Base-by-base conservation (phyloP, 2,329 filamentous ascomycete species). In the Xylaria polymorpha region DNA sequence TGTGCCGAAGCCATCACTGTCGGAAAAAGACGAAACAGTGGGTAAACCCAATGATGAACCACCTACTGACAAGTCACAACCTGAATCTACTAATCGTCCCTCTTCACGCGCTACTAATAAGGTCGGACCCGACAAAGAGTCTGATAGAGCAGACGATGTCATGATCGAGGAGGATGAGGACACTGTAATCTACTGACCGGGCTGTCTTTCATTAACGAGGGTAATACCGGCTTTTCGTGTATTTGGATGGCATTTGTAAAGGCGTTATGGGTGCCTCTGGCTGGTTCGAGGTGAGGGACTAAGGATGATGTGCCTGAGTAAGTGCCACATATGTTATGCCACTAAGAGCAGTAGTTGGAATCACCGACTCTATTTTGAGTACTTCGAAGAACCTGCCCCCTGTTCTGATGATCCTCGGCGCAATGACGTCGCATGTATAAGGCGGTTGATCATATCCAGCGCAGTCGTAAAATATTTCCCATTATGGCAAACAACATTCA, bases 131-230 rank as follows among this genome's bases (percentile, higher is more conserved):
- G 80, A 83, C 66, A 84, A 80, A 76, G 84, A 84, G 67, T 78
- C 86, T 74, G 86, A 92, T 68, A 92, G 94, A 75, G 90, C 87
- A 60, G 92, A 89, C 62, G 92, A 94, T 76, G 90, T 95, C 66
- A 86, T 97, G 73, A 90, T 96, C 63, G 92, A 94, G 79, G 92
- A 91, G 64, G 93, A 94, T 69, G 94, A 98, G 82, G 94, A 97
- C 76, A 94, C 91, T 74, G 93, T 97, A 62, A 95, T 97, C 68
- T 97, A 97, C 83, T 97, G 83, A 75, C 25, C 41, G 35, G 22
- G 39, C 9, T 25, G 14, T 20, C n/a, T 41, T 50, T 64, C 15
- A 25, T 44, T 61, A 22, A 58, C 48, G 20, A 41, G 56, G 59
- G 51, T 29, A 22, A 53, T 63, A 41, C 20, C 53, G 37, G 44